phyloP scores from a whole-genome alignment of 768 basidiomycete genomes.

The Boletus subparvulus region DNA sequence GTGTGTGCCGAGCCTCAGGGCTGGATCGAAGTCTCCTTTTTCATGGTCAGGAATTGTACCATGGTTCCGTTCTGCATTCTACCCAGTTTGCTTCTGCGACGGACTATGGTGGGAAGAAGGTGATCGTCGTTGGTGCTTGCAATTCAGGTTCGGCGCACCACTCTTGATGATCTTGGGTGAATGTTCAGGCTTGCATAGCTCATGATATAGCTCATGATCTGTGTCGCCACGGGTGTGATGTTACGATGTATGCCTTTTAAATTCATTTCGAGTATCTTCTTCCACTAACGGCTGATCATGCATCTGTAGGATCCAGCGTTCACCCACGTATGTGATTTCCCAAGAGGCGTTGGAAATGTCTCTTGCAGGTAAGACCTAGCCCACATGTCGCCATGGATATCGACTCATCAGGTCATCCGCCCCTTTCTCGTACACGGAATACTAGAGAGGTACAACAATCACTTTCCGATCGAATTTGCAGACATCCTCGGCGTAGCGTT shows the following conservation, averaged over 20 bases:
- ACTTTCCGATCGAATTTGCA: constrained; percentile 26
- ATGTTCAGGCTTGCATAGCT: constrained; percentile 14
- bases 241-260: constrained; percentile 22
- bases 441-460: constrained; percentile 28
- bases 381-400: neutral
- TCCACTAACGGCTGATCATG: neutral
- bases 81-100: constrained; percentile 43
- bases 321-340: constrained; percentile 31
- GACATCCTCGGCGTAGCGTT: constrained; percentile 24
- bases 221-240: constrained; percentile 27
- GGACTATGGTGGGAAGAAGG: constrained; percentile 59
- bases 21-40: neutral
- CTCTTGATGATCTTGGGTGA: neutral
- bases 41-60: constrained; percentile 44
- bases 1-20: neutral
- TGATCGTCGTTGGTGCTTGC: constrained; percentile 61
- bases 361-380: constrained; percentile 14
- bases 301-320: constrained; percentile 27
- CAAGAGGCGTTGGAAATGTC: neutral
- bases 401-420: neutral
- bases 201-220: constrained; percentile 42
- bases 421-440: neutral
- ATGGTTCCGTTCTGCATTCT: constrained; percentile 55
- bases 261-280: constrained; percentile 29
- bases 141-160: constrained; percentile 45